phyloP scores from a whole-genome alignment of 495 filamentous ascomycete genomes.

The Penicillium odoratum region DNA sequence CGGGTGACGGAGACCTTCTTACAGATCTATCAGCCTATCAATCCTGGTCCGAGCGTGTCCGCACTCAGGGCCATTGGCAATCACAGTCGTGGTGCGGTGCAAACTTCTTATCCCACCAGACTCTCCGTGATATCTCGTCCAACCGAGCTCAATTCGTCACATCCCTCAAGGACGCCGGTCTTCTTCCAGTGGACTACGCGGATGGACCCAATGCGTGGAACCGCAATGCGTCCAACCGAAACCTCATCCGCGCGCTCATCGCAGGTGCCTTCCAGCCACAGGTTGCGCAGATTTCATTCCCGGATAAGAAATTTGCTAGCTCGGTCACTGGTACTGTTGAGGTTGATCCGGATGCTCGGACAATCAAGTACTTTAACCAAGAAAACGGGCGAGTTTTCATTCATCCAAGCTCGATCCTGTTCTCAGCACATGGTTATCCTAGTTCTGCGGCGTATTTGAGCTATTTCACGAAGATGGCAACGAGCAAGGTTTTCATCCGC shows the following conservation, averaged over 20 bases:
- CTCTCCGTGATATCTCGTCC: slow-evolving; percentile 81
- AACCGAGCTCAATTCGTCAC: slow-evolving; percentile 83
- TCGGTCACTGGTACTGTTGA: slow-evolving; percentile 84
- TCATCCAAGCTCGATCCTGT: slow-evolving; percentile 83
- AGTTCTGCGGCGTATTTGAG: slow-evolving; percentile 69
- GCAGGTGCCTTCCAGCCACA: slow-evolving; percentile 90
- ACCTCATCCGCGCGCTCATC: slow-evolving; percentile 82
- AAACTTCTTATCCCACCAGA: slow-evolving; percentile 83
- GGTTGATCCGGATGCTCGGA: slow-evolving; percentile 86
- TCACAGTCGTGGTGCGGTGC: slow-evolving; percentile 79
- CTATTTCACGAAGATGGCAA: slow-evolving; percentile 89
- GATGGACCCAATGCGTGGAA: slow-evolving; percentile 40
- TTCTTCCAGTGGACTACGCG: slow-evolving; percentile 59
- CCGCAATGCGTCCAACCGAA: slow-evolving; percentile 51
- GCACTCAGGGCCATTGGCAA: slow-evolving; percentile 55
- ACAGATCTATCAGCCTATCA: slow-evolving; percentile 83
- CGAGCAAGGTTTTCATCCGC: slow-evolving; percentile 82
- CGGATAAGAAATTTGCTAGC: slow-evolving; percentile 90
- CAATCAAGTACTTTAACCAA: slow-evolving; percentile 88
- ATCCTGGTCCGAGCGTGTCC: slow-evolving; percentile 68
- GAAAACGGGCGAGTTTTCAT: slow-evolving; percentile 89
- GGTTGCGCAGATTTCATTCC: slow-evolving; percentile 84
- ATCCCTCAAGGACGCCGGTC: slow-evolving; percentile 81
- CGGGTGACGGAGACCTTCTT: slow-evolving; percentile 79
- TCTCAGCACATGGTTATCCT: slow-evolving; percentile 73